Evolutionary conservation across 2,329 filamentous ascomycete species (phyloP).

Genomic region (Talaromyces piceae): DNA sequence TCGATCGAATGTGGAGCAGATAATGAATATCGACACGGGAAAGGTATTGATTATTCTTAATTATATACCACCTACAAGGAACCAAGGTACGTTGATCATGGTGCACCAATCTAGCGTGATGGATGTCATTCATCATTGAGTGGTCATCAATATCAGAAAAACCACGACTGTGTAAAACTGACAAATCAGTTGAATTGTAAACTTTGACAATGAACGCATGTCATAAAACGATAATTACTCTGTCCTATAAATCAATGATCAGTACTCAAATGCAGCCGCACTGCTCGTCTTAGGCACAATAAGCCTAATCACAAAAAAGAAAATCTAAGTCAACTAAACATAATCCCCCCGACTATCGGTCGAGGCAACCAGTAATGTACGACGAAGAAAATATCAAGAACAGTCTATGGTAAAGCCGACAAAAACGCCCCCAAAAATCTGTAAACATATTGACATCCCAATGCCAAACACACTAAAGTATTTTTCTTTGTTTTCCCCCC

Average conservation of each 20-base stretch:
- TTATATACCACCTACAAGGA: not conserved
- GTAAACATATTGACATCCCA: conserved; percentile 17
- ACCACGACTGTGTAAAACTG: too few species aligned
- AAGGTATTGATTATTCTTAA: not conserved
- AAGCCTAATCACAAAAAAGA: not conserved
- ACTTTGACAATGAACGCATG: not conserved
- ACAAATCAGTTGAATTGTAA: too few species aligned
- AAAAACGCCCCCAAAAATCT: conserved; percentile 31
- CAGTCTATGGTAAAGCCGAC: conserved; percentile 13
- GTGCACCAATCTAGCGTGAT: too few species aligned
- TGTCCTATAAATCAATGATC: not conserved
- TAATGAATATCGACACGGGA: too few species aligned
- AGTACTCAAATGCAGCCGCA: not conserved
- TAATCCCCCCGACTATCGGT: not conserved
- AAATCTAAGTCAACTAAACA: not conserved
- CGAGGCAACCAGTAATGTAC: not conserved
- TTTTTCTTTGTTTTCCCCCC: not conserved
- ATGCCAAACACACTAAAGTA: not conserved
- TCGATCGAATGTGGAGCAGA: too few species aligned
- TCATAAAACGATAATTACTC: not conserved
- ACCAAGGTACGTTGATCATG: too few species aligned
- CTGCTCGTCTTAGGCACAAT: not conserved
- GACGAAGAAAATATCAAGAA: not conserved
- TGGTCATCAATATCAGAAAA: too few species aligned
- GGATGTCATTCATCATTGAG: too few species aligned